phyloP scores from a whole-genome alignment of 169 alveolate species.

The Plasmodium billcollinsi region DNA sequence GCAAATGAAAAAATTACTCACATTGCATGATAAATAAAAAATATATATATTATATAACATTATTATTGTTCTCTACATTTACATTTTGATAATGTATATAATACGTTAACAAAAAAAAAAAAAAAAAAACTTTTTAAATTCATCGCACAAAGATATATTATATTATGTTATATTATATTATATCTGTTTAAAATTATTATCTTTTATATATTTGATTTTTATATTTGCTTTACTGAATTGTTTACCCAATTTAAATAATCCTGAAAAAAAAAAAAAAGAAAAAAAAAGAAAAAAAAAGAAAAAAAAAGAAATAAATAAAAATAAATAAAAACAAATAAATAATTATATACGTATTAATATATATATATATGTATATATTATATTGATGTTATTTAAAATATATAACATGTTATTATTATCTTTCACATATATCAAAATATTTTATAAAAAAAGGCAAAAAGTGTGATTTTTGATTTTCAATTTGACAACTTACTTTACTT shows the following conservation, averaged over 20 bases:
- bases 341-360: too few species aligned
- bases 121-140: background rate
- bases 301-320: background rate
- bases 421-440: too few species aligned
- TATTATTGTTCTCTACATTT: background rate
- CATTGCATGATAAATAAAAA: too few species aligned
- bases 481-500: conserved; percentile 28
- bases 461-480: too few species aligned
- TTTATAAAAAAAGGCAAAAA: too few species aligned
- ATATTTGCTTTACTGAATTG: conserved; percentile 27
- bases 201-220: background rate
- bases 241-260: conserved; percentile 54
- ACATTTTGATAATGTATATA: background rate
- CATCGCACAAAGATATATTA: background rate
- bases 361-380: too few species aligned
- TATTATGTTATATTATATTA: too few species aligned
- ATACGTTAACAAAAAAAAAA: conserved; percentile 1
- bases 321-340: too few species aligned
- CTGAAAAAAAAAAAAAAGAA: conserved; percentile 15
- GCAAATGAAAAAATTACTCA: too few species aligned
- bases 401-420: too few species aligned
- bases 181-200: background rate
- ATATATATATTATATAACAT: too few species aligned
- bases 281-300: background rate
- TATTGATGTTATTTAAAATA: too few species aligned